Conservation (phyloP, 1,139 yeast genomes). For the Hyphopichia buzzinii region DNA sequence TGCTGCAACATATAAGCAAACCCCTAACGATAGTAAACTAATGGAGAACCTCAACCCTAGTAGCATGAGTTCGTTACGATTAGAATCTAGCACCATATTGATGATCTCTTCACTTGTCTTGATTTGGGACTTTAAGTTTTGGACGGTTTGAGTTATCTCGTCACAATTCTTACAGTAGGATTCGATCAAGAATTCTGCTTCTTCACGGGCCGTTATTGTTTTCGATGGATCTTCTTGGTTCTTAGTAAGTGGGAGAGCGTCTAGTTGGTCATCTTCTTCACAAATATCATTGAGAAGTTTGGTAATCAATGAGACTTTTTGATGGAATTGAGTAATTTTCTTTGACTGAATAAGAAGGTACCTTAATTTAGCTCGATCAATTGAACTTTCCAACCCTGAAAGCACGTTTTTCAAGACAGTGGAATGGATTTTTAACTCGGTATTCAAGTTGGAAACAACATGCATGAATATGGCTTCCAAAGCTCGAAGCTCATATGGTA, state of each 20-base stretch:
- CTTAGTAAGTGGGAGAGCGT: slow-evolving; percentile 35
- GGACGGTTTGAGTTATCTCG: slow-evolving; percentile 47
- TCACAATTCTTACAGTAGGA: slow-evolving; percentile 44
- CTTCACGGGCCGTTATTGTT: slow-evolving; percentile 37
- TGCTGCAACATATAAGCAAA: slow-evolving; percentile 39
- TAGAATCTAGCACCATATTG: slow-evolving; percentile 44
- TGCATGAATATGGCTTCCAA: slow-evolving; percentile 42
- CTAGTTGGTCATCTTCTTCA: slow-evolving; percentile 42
- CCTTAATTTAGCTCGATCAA: slow-evolving; percentile 38
- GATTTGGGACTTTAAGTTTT: slow-evolving; percentile 39
- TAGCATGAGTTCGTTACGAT: slow-evolving; percentile 48
- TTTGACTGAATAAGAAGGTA: slow-evolving; percentile 44
- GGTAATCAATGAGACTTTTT: slow-evolving; percentile 38
- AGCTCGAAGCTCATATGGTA: slow-evolving; percentile 47
- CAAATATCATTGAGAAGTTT: slow-evolving; percentile 40
- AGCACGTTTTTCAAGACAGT: slow-evolving; percentile 39
- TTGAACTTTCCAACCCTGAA: slow-evolving; percentile 37
- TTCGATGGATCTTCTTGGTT: slow-evolving; percentile 13
- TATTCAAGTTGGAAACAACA: slow-evolving; percentile 36
- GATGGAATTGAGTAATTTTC: slow-evolving; percentile 45
- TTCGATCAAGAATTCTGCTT: slow-evolving; percentile 43
- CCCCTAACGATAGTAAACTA: slow-evolving; percentile 41
- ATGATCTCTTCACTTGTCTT: slow-evolving; percentile 48
- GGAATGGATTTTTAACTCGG: slow-evolving; percentile 44
- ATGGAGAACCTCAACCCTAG: slow-evolving; percentile 43